Evolutionary conservation across 2,329 filamentous ascomycete genomes (phyloP).

Genomic region (Sporothrix variecibatus): DNA sequence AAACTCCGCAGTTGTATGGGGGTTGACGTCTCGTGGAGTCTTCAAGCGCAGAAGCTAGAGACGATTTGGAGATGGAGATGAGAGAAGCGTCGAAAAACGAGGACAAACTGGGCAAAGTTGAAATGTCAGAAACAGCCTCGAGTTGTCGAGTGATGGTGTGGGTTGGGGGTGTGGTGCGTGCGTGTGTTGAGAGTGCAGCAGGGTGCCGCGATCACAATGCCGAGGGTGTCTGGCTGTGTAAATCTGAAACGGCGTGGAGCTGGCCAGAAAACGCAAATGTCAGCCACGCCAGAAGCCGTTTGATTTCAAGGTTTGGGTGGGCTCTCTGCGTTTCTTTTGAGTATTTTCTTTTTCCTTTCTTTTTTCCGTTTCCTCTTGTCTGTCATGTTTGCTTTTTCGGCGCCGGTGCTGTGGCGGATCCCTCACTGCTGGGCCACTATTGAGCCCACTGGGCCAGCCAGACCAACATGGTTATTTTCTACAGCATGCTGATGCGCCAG

Average conservation of each 20-base stretch:
- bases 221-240: slow-evolving; percentile 27
- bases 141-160: slow-evolving; percentile 3
- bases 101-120: slow-evolving; percentile 6
- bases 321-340: background rate
- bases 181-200: background rate
- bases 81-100: background rate
- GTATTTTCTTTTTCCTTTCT: background rate
- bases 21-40: background rate
- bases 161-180: slow-evolving; percentile 20
- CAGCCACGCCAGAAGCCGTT: slow-evolving; percentile 29
- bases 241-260: slow-evolving; percentile 31
- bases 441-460: background rate
- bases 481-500: background rate
- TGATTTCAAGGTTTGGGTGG: slow-evolving; percentile 22
- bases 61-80: background rate
- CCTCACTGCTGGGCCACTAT: background rate
- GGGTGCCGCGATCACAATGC: slow-evolving; percentile 28
- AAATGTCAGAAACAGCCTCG: slow-evolving; percentile 23
- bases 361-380: background rate
- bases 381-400: background rate
- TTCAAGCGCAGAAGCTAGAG: background rate
- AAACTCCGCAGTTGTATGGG: background rate
- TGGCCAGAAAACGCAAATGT: slow-evolving; percentile 28
- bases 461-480: slow-evolving; percentile 10
- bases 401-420: background rate